Evolutionary conservation across 805 yeast species (phyloP).

Genomic region (Komagataella pastoris): DNA sequence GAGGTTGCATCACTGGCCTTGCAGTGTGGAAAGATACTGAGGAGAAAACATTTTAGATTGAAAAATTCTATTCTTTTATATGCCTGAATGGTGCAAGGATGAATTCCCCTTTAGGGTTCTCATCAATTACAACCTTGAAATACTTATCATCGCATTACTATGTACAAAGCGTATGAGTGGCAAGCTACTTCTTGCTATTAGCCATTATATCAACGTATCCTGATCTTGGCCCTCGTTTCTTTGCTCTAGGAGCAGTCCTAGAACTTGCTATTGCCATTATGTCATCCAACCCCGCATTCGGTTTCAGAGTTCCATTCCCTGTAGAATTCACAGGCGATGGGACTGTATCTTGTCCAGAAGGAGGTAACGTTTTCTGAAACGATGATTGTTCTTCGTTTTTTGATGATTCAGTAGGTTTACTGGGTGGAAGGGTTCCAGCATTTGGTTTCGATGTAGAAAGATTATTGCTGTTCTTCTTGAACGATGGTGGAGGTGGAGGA

Average conservation of each 20-base stretch:
- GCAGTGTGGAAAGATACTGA: not conserved
- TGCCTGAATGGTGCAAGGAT: not conserved
- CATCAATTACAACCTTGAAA: not conserved
- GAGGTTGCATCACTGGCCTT: not conserved
- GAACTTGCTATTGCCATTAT: conserved; percentile 10
- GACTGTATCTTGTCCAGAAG: conserved; percentile 18
- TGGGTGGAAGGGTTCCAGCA: conserved; percentile 22
- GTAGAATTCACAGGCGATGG: conserved; percentile 20
- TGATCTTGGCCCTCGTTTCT: conserved; percentile 39
- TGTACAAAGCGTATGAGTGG: not conserved
- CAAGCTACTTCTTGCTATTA: conserved; percentile 4
- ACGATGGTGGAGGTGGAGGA: conserved; percentile 33
- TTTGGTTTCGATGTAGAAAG: conserved; percentile 11
- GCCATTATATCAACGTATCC: conserved; percentile 58
- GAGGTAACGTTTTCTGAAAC: conserved; percentile 20
- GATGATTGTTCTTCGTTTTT: conserved; percentile 19
- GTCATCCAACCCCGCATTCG: conserved; percentile 14
- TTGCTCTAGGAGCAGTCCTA: conserved; percentile 26
- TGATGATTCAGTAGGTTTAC: conserved; percentile 17
- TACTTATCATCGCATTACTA: not conserved
- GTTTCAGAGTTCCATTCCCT: conserved; percentile 6
- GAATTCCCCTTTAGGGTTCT: not conserved
- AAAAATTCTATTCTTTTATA: not conserved
- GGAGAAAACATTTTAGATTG: not conserved
- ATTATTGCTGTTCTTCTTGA: conserved; percentile 29